A percentile compares a stretch with the other conserved stretches of the same genome.
Evolutionary conservation across 768 basidiomycete species (phyloP).

Genomic region (Lactarius deliciosus): DNA sequence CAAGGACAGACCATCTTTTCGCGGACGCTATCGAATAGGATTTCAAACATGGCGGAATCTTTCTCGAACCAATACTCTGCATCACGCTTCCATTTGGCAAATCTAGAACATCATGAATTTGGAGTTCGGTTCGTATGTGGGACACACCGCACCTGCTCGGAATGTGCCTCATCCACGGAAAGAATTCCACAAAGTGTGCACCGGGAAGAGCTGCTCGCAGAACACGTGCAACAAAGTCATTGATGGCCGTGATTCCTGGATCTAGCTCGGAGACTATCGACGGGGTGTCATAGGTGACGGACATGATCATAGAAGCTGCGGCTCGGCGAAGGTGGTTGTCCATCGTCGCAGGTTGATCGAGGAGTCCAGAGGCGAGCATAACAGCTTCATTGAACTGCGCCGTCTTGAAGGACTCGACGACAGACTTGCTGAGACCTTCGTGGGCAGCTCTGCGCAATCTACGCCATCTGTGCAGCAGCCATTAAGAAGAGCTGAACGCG

Average conservation of each 20-base stretch:
- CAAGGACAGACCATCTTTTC: slow-evolving; percentile 1
- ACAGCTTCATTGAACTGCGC: slow-evolving; percentile 6
- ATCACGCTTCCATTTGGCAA: slow-evolving; percentile 19
- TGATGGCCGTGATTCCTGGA: background rate
- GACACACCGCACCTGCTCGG: background rate
- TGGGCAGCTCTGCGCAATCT: slow-evolving; percentile 16
- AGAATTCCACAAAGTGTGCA: slow-evolving; percentile 18
- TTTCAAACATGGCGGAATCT: slow-evolving; percentile 6
- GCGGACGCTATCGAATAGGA: slow-evolving; percentile 6
- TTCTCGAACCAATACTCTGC: background rate
- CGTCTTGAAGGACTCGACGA: background rate
- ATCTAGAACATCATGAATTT: no score
- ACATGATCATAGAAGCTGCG: slow-evolving; percentile 16
- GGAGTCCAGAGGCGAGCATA: background rate
- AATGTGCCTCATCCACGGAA: slow-evolving; percentile 23
- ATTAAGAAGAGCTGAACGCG: no score
- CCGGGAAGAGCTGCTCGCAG: slow-evolving; percentile 8
- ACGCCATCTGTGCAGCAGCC: slow-evolving; percentile 21
- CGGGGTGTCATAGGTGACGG: slow-evolving; percentile 17
- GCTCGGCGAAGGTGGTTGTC: background rate
- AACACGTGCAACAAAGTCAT: background rate
- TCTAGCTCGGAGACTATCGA: background rate
- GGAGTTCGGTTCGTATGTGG: no score
- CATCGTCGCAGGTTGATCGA: background rate
- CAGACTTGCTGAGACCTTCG: slow-evolving; percentile 4